Base-by-base conservation (phyloP, 306 rosid species). In the Glycine soja region DNA sequence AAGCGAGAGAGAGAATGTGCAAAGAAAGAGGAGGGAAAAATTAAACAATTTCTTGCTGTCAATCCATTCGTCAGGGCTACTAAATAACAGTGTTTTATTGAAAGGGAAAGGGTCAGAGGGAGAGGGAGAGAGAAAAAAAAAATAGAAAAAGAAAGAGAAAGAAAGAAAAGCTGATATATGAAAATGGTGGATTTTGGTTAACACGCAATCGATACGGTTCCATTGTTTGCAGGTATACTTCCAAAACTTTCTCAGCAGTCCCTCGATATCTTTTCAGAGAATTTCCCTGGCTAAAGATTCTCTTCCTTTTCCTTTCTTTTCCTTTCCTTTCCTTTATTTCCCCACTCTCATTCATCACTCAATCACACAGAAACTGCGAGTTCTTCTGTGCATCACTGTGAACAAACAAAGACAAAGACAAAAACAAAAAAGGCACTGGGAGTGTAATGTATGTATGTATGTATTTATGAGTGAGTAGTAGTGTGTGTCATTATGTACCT, bases 201-300 rank as follows among this genome's bases (percentile, higher is more conserved):
- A 53, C 94, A 92, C 94, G 97, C 94, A 88, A 88, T 82, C 82
- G 91, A 84, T 87, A 76, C 68, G 18, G 69, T 73, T 70, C 56
- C 45, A 53, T 45, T 53, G 75, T 70, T 72, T 81, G 57, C 59
- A 53, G 81, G 65, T 19, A 84, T 72, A 72, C 74, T 84, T 84
- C 84, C 88, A 83, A 85, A 88, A 85, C 79, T 74, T 68, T 75
- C 74, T 48, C 59, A 70, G 15, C 83, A 72, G 85, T 16, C 64
- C 4, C 48, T 40, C 30, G 30, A 64, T 24, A 82, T 82, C 78
- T 84, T 87, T 85, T 81, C 88, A 84, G 82, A 83, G 82, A 83
- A 82, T 70, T 81, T 83, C 83, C 30, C 73, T 14, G 74, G 67
- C 47, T 66, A 45, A 69, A 69, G 74, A 69, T 69, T 42, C 51